A percentile compares a stretch with the other conserved stretches of the same genome.
Conservation (phyloP, 345 rosid genomes). For the Citrus hindsii region DNA sequence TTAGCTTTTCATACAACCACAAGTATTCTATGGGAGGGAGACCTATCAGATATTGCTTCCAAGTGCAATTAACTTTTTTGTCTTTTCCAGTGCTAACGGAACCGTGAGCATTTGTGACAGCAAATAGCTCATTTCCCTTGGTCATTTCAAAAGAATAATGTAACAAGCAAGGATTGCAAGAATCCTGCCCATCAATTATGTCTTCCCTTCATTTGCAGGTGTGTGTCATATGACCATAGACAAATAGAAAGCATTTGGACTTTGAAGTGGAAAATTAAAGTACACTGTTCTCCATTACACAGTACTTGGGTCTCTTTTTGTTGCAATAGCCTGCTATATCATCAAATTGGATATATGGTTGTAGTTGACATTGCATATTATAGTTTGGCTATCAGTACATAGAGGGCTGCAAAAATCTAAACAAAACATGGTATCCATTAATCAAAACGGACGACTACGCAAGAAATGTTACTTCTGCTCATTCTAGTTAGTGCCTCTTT, state of each 20-base stretch:
- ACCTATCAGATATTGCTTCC: no score
- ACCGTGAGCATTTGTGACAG: no score
- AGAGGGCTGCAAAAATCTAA: background rate
- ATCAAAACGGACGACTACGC: constrained; percentile 56
- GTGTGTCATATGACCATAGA: background rate
- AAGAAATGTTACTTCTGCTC: constrained; percentile 60
- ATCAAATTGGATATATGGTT: background rate
- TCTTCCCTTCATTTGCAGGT: background rate
- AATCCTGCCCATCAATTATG: background rate
- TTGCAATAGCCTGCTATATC: background rate
- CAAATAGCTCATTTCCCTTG: no score
- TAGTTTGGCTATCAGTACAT: background rate
- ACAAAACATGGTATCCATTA: constrained; percentile 6
- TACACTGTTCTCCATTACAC: background rate
- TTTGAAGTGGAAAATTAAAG: background rate
- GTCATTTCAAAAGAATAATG: no score
- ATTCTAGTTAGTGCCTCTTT: constrained; percentile 59
- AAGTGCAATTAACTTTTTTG: no score
- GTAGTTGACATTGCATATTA: background rate
- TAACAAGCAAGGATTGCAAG: no score
- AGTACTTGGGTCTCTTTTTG: background rate
- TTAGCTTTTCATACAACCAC: no score
- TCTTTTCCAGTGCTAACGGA: no score
- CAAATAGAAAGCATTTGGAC: background rate
- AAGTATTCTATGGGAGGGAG: no score